These are phyloP conservation scores for Aspergillus steynii DNA, from an alignment of 495 filamentous ascomycete genomes.

Conservation along the genomic window DNA sequence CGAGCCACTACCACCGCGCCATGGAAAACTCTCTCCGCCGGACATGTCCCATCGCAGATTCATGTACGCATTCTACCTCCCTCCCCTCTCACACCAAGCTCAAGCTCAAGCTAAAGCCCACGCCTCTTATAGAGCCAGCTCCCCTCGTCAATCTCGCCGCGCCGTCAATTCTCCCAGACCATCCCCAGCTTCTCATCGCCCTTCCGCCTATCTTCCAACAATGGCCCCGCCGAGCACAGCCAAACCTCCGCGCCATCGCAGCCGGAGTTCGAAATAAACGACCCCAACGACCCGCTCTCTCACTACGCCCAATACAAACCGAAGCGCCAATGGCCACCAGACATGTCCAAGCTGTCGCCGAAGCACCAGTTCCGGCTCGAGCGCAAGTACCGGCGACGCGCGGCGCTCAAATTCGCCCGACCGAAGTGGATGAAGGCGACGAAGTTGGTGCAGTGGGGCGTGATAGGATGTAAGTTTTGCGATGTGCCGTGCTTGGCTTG, in stretches of 20 bases:
- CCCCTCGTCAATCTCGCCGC: neutral
- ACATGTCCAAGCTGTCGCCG: slow-evolving; percentile 74
- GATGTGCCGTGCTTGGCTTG: neutral
- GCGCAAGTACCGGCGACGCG: slow-evolving; percentile 65
- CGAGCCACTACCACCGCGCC: neutral
- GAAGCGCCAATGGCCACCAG: slow-evolving; percentile 90
- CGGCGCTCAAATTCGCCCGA: slow-evolving; percentile 69
- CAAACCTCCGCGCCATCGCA: slow-evolving; percentile 2
- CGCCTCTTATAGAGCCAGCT: slow-evolving; percentile 9
- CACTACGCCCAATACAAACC: slow-evolving; percentile 66
- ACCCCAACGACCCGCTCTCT: slow-evolving; percentile 1
- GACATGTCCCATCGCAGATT: neutral
- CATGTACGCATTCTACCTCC: slow-evolving; percentile 4
- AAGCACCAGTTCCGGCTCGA: slow-evolving; percentile 79
- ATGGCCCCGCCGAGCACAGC: slow-evolving; percentile 16
- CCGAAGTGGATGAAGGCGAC: slow-evolving; percentile 74
- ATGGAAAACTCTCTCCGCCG: neutral
- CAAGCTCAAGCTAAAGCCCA: neutral
- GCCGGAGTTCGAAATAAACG: neutral
- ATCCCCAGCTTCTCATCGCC: slow-evolving; percentile 27
- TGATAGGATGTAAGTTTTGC: slow-evolving; percentile 58
- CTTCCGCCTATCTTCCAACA: slow-evolving; percentile 41
- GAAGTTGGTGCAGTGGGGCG: slow-evolving; percentile 67
- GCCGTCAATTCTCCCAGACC: slow-evolving; percentile 18
- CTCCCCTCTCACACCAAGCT: slow-evolving; percentile 4